Evolutionary conservation across 441 rosid genomes (phyloP), one percentile per base, ranked within the genome.

Genomic region (Adansonia gregorii): DNA sequence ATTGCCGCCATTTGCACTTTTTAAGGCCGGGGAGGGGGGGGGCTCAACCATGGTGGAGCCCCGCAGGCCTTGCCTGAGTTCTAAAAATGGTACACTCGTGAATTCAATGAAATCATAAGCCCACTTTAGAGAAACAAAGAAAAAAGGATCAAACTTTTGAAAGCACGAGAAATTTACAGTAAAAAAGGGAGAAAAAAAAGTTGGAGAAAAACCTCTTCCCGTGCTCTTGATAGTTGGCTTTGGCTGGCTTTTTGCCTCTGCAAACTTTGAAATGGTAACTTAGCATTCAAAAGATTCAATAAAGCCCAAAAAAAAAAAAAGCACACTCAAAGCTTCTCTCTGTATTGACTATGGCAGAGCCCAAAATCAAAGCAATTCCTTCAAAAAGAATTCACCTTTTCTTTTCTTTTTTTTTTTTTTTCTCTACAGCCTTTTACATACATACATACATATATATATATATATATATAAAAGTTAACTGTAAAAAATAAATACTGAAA

Each of bases 351-450:
- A 15, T 69, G 67, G 64, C 85, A 64, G 55, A 63, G 66, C 17
- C 72, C 14, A 31, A 71, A 71, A 71, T 52, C 8, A 27, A 8
- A 69, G 24, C 77, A 45, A 82, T 74, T 78, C 73, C 63, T 71
- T 78, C 19, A 17, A 66, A 82, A 82, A 71, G 71, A 27, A 67
- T 78, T 79, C 68, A 55, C 60, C 79, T 82, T 85, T 81, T 72
- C 75, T 74, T 55, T 67, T n/a, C n/a, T n/a, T 49, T 72, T 39
- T 80, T 68, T 72, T 73, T 55, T 66, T 68, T 74, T 48, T 58
- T 72, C 27, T 39, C 81, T 68, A 72, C 76, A 59, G 59, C 74
- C 80, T 67, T 67, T 52, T 71, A 35, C 39, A 35, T 35, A 3
- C 5, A 35, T 35, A 31, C n/a, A n/a, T n/a, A n/a, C n/a, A n/a